Percentiles rank a stretch among this genome's conserved stretches.
Evolutionary conservation across 1,284 basidiomycete genomes (phyloP).

Genomic region (Tilletia horrida): DNA sequence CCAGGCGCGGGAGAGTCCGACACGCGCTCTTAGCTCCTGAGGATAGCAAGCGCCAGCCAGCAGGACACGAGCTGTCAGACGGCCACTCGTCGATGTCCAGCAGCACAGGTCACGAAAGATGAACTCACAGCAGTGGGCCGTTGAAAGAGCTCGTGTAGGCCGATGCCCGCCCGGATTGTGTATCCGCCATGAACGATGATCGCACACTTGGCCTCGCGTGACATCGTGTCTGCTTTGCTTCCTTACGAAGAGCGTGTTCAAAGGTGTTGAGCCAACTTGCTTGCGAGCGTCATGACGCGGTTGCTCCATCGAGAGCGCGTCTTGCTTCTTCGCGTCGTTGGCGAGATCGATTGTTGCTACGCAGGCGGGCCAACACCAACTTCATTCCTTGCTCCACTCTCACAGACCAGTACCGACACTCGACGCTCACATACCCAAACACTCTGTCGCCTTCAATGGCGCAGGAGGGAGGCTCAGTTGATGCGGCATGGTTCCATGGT

Average conservation of each 20-base stretch:
- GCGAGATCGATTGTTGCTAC: too few relatives aligned
- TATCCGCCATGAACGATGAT: slow-evolving; percentile 76
- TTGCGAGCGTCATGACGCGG: too few relatives aligned
- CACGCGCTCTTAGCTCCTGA: neutral
- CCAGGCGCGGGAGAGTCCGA: neutral
- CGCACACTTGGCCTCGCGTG: slow-evolving; percentile 75
- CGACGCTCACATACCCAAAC: too few relatives aligned
- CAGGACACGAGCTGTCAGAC: slow-evolving; percentile 26
- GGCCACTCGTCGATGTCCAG: neutral
- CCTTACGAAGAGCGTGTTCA: too few relatives aligned
- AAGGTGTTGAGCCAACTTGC: too few relatives aligned
- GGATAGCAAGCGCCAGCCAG: slow-evolving; percentile 4
- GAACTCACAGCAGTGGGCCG: slow-evolving; percentile 64
- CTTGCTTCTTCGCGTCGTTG: too few relatives aligned
- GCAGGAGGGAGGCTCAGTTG: neutral
- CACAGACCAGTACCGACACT: too few relatives aligned
- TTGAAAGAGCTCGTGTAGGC: slow-evolving; percentile 74
- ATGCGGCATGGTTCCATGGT: slow-evolving; percentile 18
- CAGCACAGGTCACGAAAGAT: slow-evolving; percentile 25
- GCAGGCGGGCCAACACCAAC: too few relatives aligned
- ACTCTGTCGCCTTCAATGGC: too few relatives aligned
- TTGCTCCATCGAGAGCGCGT: too few relatives aligned
- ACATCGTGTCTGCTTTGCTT: slow-evolving; percentile 32
- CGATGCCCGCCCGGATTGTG: slow-evolving; percentile 70
- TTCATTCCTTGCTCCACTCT: too few relatives aligned